A percentile compares a stretch with the other conserved stretches of the same genome.
Evolutionary conservation across 192 early-diverging fungal species (phyloP).

Genomic region (Linnemannia hyalina): DNA sequence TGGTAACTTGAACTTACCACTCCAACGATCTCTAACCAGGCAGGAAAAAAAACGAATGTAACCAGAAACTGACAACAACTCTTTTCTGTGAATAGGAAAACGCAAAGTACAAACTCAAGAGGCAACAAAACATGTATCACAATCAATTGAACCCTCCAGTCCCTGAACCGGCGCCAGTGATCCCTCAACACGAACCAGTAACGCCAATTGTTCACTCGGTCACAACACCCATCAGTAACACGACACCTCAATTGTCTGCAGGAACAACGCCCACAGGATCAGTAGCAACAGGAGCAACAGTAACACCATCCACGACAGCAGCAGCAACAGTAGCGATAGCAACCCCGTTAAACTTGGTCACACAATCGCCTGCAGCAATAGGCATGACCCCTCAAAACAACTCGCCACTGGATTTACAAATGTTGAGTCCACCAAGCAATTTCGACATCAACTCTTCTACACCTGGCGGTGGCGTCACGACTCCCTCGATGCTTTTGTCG

Average conservation of each 20-base stretch:
- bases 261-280: constrained; percentile 5
- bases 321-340: neutral
- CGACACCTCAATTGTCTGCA: constrained; percentile 1
- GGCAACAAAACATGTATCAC: constrained; percentile 23
- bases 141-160: constrained; percentile 24
- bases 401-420: constrained; percentile 21
- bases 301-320: neutral
- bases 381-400: neutral
- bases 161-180: neutral
- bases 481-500: constrained; percentile 21
- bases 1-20: neutral
- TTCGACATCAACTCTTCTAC: constrained; percentile 5
- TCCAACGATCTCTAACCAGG: neutral
- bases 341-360: neutral
- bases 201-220: neutral
- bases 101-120: constrained; percentile 40
- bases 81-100: constrained; percentile 12
- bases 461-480: constrained; percentile 14
- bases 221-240: neutral
- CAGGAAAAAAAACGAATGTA: neutral
- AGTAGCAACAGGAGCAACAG: constrained; percentile 8
- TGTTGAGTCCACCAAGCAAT: constrained; percentile 32
- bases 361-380: neutral
- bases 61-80: neutral
- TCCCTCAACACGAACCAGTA: neutral